A percentile compares a stretch with the other conserved stretches of the same genome.
Conservation (phyloP, 2,329 filamentous ascomycete genomes). For the Alternaria sp. region DNA sequence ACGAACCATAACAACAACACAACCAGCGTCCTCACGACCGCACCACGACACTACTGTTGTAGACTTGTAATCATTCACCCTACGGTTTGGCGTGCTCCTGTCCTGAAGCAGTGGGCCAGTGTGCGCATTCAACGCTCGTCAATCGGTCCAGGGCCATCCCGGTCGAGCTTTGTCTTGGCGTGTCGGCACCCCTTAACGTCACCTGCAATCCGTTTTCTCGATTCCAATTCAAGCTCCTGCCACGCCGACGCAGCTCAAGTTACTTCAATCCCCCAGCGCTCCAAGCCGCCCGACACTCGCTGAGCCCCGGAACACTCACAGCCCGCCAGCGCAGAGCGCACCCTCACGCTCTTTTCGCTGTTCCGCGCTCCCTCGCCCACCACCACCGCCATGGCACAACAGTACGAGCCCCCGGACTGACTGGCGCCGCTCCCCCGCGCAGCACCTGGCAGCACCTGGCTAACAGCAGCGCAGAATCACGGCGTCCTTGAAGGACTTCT, state of each 20-base stretch:
- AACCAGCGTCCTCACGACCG: background rate
- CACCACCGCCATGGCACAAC: constrained; percentile 42
- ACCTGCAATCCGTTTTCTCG: constrained; percentile 22
- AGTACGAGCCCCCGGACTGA: constrained; percentile 28
- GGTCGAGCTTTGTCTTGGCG: constrained; percentile 18
- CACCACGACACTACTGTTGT: background rate
- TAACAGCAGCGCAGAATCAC: constrained; percentile 42
- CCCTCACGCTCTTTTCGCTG: constrained; percentile 20
- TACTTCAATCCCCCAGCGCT: background rate
- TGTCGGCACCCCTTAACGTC: constrained; percentile 24
- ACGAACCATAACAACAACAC: constrained; percentile 1
- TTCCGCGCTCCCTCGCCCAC: constrained; percentile 13
- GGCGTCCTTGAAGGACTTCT: constrained; percentile 81
- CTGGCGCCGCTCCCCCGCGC: background rate
- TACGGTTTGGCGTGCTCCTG: background rate
- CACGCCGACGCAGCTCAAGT: constrained; percentile 7
- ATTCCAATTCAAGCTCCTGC: constrained; percentile 19
- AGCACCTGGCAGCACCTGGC: constrained; percentile 11
- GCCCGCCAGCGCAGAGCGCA: constrained; percentile 21
- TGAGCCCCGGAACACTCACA: constrained; percentile 1
- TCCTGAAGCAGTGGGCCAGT: constrained; percentile 7
- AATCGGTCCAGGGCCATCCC: constrained; percentile 12
- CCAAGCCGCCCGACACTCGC: constrained; percentile 7
- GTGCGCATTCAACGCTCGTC: constrained; percentile 16
- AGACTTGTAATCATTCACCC: background rate